Evolutionary conservation across 139 green algal genomes (phyloP), one percentile per base, ranked within the genome.

Genomic region (Nannochloris sp.): DNA sequence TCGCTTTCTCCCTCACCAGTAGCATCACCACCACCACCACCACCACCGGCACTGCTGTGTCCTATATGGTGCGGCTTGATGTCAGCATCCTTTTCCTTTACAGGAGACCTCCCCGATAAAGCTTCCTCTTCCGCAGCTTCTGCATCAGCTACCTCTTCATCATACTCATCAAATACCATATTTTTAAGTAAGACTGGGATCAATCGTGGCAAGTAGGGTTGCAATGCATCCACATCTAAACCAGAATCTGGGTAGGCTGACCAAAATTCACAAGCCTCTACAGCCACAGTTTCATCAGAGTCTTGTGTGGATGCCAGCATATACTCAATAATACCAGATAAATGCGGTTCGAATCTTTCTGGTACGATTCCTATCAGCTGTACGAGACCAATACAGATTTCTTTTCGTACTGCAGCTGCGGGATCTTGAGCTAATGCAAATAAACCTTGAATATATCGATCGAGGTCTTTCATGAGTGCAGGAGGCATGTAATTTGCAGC

Each of bases 201-300:
- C 19, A 99, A 79, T 24, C 79, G 72, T 6, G 79, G 72, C 57
- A 98, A 75, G 46, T 84, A 86, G 27, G 88, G 88, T 15, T 75
- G 72, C 37, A 99, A 77, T 61, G 85, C 48, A 14, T 70, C 72
- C 0, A 77, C 74, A 48, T 85, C 84, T 36, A 90, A 27, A 31
- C 82, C 61, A 8, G 71, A 67, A 29, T 96, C 90, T 64, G 80
- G 85, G 59, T 89, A 92, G 8, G 81, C 78, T 15, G 74, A 81
- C 93, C 93, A 99, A 68, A 98, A 98, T 74, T 98, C 93, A 64
- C 81, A 95, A n/a, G 82, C 78, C 74, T 97, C 93, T 19, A 98
- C 71, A 2, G 93, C 92, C 14, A 98, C 86, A 2, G 75, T 79
- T 30, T 81, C 61, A 58, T 92, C 78, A 3, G 58, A 54, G 37